A percentile compares a stretch with the other conserved stretches of the same genome.
Evolutionary conservation across 2,329 filamentous ascomycete genomes (phyloP).

Genomic region (Penicillium hordei): DNA sequence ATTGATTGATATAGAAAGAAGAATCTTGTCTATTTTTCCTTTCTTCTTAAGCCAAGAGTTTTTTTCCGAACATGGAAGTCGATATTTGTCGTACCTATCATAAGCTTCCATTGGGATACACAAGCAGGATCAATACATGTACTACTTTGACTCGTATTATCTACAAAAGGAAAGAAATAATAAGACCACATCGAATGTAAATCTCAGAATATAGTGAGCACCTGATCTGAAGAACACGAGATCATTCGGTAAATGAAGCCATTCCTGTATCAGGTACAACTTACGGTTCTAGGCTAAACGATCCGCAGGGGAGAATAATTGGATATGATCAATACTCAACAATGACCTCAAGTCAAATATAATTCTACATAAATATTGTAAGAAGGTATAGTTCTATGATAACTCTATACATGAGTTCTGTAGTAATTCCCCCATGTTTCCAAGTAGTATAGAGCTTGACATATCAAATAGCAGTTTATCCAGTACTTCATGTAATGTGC

Average conservation of each 20-base stretch:
- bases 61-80: neutral
- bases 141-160: neutral
- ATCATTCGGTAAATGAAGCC: neutral
- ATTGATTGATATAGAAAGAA: no score
- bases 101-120: neutral
- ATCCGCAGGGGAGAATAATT: neutral
- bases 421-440: neutral
- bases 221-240: neutral
- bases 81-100: neutral
- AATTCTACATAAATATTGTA: neutral
- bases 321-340: slow-evolving; percentile 1
- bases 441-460: neutral
- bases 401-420: neutral
- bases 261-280: neutral
- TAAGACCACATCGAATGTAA: neutral
- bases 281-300: neutral
- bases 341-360: neutral
- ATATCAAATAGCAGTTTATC: slow-evolving; percentile 1
- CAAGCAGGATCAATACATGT: neutral
- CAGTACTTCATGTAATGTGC: slow-evolving; percentile 1
- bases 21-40: no score
- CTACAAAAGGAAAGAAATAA: neutral
- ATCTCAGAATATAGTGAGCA: neutral
- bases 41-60: neutral
- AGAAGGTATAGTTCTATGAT: neutral